A percentile compares a stretch with the other conserved stretches of the same genome.
phyloP scores from a whole-genome alignment of 768 basidiomycete species.

The Mycena polygramma region DNA sequence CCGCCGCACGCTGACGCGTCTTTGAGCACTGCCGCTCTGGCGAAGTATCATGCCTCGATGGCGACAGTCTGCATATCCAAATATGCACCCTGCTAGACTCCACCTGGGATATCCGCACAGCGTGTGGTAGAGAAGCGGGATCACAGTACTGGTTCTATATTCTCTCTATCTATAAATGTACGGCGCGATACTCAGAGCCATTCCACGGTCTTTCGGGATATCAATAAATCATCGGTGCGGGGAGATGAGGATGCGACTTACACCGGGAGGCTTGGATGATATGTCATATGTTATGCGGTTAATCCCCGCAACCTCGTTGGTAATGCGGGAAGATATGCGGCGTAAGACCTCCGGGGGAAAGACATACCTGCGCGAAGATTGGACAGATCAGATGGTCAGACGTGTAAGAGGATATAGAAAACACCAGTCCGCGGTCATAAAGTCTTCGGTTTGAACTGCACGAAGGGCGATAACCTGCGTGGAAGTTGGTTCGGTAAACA shows the following conservation, averaged over 20 bases:
- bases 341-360: slow-evolving; percentile 93
- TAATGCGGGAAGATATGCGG: slow-evolving; percentile 95
- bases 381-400: slow-evolving; percentile 18
- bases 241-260: slow-evolving; percentile 51
- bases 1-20: too few relatives aligned
- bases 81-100: background rate
- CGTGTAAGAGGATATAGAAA: slow-evolving; percentile 40
- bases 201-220: slow-evolving; percentile 27
- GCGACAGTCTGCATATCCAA: background rate
- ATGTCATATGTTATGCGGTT: slow-evolving; percentile 97
- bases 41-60: too few relatives aligned
- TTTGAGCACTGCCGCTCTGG: background rate
- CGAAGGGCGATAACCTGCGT: slow-evolving; percentile 89
- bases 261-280: slow-evolving; percentile 96
- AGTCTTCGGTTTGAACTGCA: slow-evolving; percentile 98
- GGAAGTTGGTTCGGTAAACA: slow-evolving; percentile 3
- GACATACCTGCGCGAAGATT: slow-evolving; percentile 76
- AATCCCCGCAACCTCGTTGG: slow-evolving; percentile 97
- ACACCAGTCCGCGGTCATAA: slow-evolving; percentile 99
- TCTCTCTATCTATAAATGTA: background rate
- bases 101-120: background rate
- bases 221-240: slow-evolving; percentile 6
- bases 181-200: slow-evolving; percentile 20
- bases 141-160: background rate
- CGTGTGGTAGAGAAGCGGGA: slow-evolving; percentile 3